These are phyloP conservation scores for Claviceps sp. DNA, from an alignment of 2,329 filamentous ascomycete species.

Conservation along the genomic window DNA sequence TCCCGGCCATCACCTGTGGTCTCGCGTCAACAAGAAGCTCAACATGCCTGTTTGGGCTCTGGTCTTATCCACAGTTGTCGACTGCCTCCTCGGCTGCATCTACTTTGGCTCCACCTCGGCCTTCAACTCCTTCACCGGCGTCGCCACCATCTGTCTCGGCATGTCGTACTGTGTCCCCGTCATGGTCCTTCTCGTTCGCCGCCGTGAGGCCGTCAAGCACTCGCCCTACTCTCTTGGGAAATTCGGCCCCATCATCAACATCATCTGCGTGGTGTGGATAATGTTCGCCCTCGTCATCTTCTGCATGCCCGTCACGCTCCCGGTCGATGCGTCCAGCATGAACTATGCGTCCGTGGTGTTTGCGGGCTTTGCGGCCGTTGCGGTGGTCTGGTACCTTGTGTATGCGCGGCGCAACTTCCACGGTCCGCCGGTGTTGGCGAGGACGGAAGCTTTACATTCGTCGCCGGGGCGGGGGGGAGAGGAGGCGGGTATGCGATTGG, in stretches of 20 bases:
- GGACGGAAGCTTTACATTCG: not conserved
- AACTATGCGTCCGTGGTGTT: slow-evolving; percentile 58
- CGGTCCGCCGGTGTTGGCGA: slow-evolving; percentile 31
- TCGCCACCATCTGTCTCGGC: slow-evolving; percentile 66
- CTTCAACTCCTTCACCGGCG: slow-evolving; percentile 69
- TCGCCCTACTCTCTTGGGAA: slow-evolving; percentile 56
- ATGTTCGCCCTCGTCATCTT: slow-evolving; percentile 56
- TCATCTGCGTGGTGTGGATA: slow-evolving; percentile 58
- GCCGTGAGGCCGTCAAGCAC: slow-evolving; percentile 50
- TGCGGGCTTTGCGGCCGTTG: slow-evolving; percentile 46
- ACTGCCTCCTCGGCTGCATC: slow-evolving; percentile 61
- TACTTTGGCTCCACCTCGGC: slow-evolving; percentile 68
- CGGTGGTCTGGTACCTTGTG: slow-evolving; percentile 48
- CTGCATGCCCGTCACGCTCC: slow-evolving; percentile 56
- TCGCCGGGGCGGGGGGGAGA: not conserved
- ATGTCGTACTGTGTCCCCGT: slow-evolving; percentile 67
- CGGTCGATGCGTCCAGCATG: slow-evolving; percentile 43
- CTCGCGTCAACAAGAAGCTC: slow-evolving; percentile 47
- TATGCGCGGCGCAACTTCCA: slow-evolving; percentile 51
- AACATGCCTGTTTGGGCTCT: slow-evolving; percentile 61
- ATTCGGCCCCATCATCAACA: slow-evolving; percentile 56
- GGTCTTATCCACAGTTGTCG: slow-evolving; percentile 52
- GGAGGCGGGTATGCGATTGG: not conserved
- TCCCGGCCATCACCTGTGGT: slow-evolving; percentile 54
- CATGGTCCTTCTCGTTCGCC: slow-evolving; percentile 53